A percentile compares a stretch with the other conserved stretches of the same genome.
Evolutionary conservation across 306 rosid species (phyloP).

Genomic region (Rubus parviflorus): DNA sequence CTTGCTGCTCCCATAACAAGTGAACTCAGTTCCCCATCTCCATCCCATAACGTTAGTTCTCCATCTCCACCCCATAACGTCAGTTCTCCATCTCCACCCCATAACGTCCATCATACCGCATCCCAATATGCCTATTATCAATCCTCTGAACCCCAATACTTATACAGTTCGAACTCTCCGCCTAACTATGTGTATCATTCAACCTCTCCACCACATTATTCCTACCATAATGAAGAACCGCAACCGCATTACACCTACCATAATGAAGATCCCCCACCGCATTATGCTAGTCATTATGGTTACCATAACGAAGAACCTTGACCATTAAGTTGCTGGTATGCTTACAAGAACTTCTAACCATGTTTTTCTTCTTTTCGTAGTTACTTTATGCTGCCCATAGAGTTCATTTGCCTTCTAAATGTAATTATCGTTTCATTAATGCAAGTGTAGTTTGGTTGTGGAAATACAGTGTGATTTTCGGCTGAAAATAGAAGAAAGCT

Average conservation of each 20-base stretch:
- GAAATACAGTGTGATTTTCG: background rate
- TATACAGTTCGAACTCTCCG: constrained; percentile 25
- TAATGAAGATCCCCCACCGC: background rate
- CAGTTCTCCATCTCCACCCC: constrained; percentile 59
- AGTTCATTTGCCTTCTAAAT: constrained; percentile 21
- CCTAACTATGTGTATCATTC: constrained; percentile 26
- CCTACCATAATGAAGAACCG: constrained; percentile 38
- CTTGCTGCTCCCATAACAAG: constrained; percentile 38
- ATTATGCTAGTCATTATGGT: constrained; percentile 23
- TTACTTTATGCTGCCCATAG: constrained; percentile 9
- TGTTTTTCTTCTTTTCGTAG: constrained; percentile 22
- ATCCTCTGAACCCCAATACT: constrained; percentile 46
- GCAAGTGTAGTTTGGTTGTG: constrained; percentile 25
- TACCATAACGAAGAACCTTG: constrained; percentile 55
- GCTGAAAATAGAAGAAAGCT: background rate
- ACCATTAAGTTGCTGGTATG: constrained; percentile 20
- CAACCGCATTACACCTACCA: constrained; percentile 1
- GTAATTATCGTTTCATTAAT: constrained; percentile 29
- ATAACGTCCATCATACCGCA: constrained; percentile 38
- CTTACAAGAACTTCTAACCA: constrained; percentile 23
- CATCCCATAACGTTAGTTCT: background rate
- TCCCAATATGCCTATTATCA: constrained; percentile 48
- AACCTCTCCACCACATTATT: constrained; percentile 30
- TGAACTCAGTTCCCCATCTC: constrained; percentile 26
- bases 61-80: background rate